Conservation (phyloP, 768 basidiomycete genomes). For the Agrocybe praecox region DNA sequence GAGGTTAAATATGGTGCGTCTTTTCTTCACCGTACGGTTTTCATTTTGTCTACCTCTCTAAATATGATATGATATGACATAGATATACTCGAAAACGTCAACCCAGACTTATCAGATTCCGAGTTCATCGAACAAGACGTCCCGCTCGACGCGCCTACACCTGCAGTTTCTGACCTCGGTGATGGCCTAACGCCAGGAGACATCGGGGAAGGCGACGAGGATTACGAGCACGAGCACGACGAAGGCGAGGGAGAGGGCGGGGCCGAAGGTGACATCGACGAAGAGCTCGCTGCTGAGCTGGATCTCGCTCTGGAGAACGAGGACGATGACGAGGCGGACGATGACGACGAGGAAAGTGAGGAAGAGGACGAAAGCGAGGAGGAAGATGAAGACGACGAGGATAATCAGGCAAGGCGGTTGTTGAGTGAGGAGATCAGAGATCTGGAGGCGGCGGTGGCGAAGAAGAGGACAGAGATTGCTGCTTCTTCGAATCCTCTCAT, state of each 20-base stretch:
- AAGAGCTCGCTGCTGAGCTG: constrained; percentile 86
- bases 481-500: constrained; percentile 88
- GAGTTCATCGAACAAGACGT: constrained; percentile 79
- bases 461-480: constrained; percentile 83
- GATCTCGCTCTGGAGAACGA: constrained; percentile 80
- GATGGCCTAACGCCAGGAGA: constrained; percentile 64
- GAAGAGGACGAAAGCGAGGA: constrained; percentile 71
- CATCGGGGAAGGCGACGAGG: constrained; percentile 56
- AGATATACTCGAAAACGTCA: constrained; percentile 90
- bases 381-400: constrained; percentile 85
- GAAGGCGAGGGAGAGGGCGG: constrained; percentile 67
- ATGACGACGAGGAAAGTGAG: constrained; percentile 57
- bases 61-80: not conserved
- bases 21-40: not conserved
- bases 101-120: constrained; percentile 88
- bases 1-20: constrained; percentile 76
- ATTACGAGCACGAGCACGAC: constrained; percentile 58
- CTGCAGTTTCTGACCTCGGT: constrained; percentile 68
- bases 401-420: constrained; percentile 74
- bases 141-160: constrained; percentile 69
- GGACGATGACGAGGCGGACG: constrained; percentile 66
- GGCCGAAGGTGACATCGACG: constrained; percentile 81
- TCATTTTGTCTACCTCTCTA: not conserved
- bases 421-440: constrained; percentile 90
- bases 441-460: constrained; percentile 83